A percentile compares a stretch with the other conserved stretches of the same genome.
Evolutionary conservation across 352 stramenopile species (phyloP).

Genomic region (Globisporangium cylindrosporum): DNA sequence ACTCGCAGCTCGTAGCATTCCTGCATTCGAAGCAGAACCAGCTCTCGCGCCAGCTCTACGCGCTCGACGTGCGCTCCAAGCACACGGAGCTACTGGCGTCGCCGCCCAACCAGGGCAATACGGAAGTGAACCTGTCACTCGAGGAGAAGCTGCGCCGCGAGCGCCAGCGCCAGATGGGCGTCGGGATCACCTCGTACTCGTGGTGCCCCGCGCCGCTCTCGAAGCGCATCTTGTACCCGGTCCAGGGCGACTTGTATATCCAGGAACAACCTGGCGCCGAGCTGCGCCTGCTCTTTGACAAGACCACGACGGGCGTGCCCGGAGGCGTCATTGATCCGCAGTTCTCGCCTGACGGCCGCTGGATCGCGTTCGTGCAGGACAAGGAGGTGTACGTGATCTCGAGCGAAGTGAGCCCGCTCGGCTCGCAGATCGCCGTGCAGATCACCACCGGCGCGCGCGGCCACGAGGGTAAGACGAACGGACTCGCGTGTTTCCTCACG

Average conservation of each 20-base stretch:
- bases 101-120: conserved; percentile 75
- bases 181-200: conserved; percentile 91
- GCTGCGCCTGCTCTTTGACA: conserved; percentile 87
- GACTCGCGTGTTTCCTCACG: conserved; percentile 96
- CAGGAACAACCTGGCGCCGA: conserved; percentile 82
- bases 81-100: conserved; percentile 60
- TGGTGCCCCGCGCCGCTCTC: conserved; percentile 63
- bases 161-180: conserved; percentile 86
- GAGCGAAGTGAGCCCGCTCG: conserved; percentile 34
- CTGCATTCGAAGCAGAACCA: conserved; percentile 79
- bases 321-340: conserved; percentile 93
- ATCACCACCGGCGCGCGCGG: conserved; percentile 75
- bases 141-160: conserved; percentile 91
- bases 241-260: conserved; percentile 92
- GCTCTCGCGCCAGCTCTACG: conserved; percentile 84
- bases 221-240: conserved; percentile 86
- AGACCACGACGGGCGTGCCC: conserved; percentile 57
- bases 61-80: conserved; percentile 60
- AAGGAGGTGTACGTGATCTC: conserved; percentile 92
- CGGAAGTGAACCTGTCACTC: conserved; percentile 81
- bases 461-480: conserved; percentile 82
- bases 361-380: conserved; percentile 93
- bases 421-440: conserved; percentile 51
- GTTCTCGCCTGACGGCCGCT: conserved; percentile 88
- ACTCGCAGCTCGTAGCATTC: conserved; percentile 82